Evolutionary conservation across 139 green algal genomes (phyloP).

Genomic region (Desmodesmus armatus): DNA sequence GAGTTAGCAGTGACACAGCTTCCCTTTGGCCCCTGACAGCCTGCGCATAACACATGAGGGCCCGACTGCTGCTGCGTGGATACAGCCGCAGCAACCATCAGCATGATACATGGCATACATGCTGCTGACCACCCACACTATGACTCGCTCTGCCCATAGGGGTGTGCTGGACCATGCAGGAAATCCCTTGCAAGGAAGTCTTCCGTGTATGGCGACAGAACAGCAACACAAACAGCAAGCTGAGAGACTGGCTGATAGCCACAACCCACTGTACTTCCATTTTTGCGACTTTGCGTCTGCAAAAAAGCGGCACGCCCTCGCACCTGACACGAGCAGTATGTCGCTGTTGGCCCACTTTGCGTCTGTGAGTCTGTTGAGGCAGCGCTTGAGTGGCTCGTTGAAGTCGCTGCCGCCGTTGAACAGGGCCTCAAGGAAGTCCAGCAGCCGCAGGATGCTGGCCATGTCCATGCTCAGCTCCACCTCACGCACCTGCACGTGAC

Average conservation of each 20-base stretch:
- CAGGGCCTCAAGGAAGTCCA: conserved; percentile 87
- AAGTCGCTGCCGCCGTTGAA: conserved; percentile 93
- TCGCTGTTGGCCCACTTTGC: conserved; percentile 90
- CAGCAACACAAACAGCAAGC: too few relatives aligned
- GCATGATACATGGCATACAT: too few relatives aligned
- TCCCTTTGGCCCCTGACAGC: conserved; percentile 56
- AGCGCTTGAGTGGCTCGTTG: conserved; percentile 85
- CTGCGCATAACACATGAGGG: conserved; percentile 84
- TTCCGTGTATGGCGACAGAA: too few relatives aligned
- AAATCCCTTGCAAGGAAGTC: too few relatives aligned
- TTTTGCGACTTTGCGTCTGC: too few relatives aligned
- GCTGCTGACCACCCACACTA: too few relatives aligned
- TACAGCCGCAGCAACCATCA: too few relatives aligned
- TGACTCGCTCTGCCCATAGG: too few relatives aligned
- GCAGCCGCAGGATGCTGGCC: conserved; percentile 79
- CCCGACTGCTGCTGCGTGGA: conserved; percentile 86
- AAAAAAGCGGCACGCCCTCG: too few relatives aligned
- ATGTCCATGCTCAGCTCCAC: conserved; percentile 86
- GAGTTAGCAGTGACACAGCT: not conserved
- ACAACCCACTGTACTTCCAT: too few relatives aligned
- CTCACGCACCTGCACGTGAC: conserved; percentile 72
- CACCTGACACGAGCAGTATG: conserved; percentile 84
- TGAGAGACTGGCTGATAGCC: too few relatives aligned
- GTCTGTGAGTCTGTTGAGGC: conserved; percentile 79
- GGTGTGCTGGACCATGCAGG: too few relatives aligned